phyloP scores from a whole-genome alignment of 2,329 filamentous ascomycete species.

The Aureobasidium sp. region DNA sequence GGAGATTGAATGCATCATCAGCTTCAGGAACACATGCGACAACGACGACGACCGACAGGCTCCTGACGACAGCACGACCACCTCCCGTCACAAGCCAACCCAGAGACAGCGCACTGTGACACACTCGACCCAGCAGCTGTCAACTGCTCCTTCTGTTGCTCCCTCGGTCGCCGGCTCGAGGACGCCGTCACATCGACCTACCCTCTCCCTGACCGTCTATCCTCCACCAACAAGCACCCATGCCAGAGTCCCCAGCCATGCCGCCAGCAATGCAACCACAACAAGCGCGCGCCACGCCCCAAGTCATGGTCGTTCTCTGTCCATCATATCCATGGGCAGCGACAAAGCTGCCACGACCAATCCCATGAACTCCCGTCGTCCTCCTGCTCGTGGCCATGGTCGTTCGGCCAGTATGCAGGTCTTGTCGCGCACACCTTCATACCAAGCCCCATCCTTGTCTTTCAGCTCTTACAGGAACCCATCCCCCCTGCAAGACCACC shows the following conservation, averaged over 20 bases:
- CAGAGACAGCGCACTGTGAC: conserved; percentile 31
- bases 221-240: conserved; percentile 23
- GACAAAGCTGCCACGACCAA: conserved; percentile 29
- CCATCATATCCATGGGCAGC: conserved; percentile 43
- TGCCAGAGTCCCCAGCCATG: conserved; percentile 1
- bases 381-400: conserved; percentile 58
- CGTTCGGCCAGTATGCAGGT: conserved; percentile 80
- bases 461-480: conserved; percentile 27
- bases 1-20: conserved; percentile 90
- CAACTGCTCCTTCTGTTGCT: conserved; percentile 18
- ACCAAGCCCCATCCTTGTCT: background rate
- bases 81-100: background rate
- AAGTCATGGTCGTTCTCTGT: conserved; percentile 40
- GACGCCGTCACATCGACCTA: conserved; percentile 49
- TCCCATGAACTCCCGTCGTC: conserved; percentile 19
- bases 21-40: conserved; percentile 75
- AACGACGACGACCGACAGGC: conserved; percentile 34
- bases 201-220: conserved; percentile 52
- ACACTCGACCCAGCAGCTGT: conserved; percentile 26
- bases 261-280: background rate
- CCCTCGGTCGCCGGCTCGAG: conserved; percentile 17
- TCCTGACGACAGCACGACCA: conserved; percentile 20
- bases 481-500: conserved; percentile 36
- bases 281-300: conserved; percentile 35
- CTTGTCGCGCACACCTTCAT: conserved; percentile 26